Conservation (phyloP, 2,329 filamentous ascomycete genomes). For the Hypomyces perniciosus region DNA sequence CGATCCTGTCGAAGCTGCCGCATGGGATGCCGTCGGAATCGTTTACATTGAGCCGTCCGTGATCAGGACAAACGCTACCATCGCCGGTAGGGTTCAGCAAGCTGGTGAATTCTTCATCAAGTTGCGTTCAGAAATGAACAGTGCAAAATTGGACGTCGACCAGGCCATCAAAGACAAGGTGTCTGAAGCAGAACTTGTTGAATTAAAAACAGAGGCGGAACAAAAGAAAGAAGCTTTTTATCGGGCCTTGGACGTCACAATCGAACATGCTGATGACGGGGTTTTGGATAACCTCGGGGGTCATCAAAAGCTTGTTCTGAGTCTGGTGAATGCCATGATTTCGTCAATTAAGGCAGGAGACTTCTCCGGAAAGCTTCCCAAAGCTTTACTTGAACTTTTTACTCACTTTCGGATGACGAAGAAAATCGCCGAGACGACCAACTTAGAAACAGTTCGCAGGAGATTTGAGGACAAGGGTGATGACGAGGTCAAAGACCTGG, state of each 20-base stretch:
- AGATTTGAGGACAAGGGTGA: conserved; percentile 61
- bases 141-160: conserved; percentile 39
- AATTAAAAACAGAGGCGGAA: conserved; percentile 36
- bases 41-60: conserved; percentile 40
- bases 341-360: conserved; percentile 48
- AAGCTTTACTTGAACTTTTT: conserved; percentile 54
- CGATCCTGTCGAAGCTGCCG: conserved; percentile 41
- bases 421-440: conserved; percentile 56
- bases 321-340: conserved; percentile 48
- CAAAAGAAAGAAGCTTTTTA: conserved; percentile 44
- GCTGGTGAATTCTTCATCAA: conserved; percentile 46
- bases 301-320: conserved; percentile 51
- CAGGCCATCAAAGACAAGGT: conserved; percentile 38
- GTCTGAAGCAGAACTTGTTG: conserved; percentile 29
- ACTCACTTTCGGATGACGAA: conserved; percentile 56
- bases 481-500: conserved; percentile 55
- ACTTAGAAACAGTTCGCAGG: conserved; percentile 59
- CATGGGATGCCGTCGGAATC: conserved; percentile 49
- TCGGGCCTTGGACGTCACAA: conserved; percentile 47
- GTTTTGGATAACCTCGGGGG: conserved; percentile 53
- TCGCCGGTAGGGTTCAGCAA: conserved; percentile 44
- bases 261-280: conserved; percentile 48
- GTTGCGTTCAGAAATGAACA: conserved; percentile 42
- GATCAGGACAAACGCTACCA: conserved; percentile 31
- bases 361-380: conserved; percentile 48